These are phyloP conservation scores for Actinomucor elegans DNA, from an alignment of 371 early-diverging fungal species.

Conservation along the genomic window DNA sequence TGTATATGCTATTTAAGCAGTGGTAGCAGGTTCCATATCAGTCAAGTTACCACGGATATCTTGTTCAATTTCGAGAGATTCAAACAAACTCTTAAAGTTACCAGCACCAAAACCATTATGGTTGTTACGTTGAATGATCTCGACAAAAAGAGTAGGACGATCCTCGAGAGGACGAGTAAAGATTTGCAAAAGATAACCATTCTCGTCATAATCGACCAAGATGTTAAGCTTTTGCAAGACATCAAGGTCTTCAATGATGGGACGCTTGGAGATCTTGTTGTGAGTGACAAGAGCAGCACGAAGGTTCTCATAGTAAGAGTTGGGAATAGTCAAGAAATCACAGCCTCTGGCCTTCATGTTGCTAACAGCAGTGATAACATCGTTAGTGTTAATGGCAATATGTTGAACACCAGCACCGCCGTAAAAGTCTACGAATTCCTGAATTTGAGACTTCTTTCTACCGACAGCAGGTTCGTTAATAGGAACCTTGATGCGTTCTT, in stretches of 20 bases:
- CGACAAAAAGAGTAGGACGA: slow-evolving; percentile 94
- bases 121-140: slow-evolving; percentile 94
- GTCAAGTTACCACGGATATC: slow-evolving; percentile 86
- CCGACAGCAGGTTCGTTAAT: slow-evolving; percentile 98
- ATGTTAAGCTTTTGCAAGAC: slow-evolving; percentile 83
- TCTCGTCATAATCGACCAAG: slow-evolving; percentile 94
- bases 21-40: slow-evolving; percentile 34
- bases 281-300: slow-evolving; percentile 62
- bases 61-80: slow-evolving; percentile 94
- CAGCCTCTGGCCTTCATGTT: slow-evolving; percentile 85
- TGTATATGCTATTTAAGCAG: slow-evolving; percentile 30
- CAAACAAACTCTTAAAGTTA: slow-evolving; percentile 97
- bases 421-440: slow-evolving; percentile 96
- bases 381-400: slow-evolving; percentile 88
- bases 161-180: slow-evolving; percentile 94
- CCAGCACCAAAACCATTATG: slow-evolving; percentile 97
- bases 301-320: slow-evolving; percentile 88
- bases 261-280: slow-evolving; percentile 60
- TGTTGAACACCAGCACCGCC: slow-evolving; percentile 94
- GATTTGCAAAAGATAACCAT: slow-evolving; percentile 94
- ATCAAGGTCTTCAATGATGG: slow-evolving; percentile 83
- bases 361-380: slow-evolving; percentile 83
- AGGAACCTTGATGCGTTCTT: slow-evolving; percentile 93
- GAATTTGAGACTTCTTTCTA: slow-evolving; percentile 93
- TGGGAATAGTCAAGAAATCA: slow-evolving; percentile 88